Evolutionary conservation across 441 rosid genomes (phyloP), one percentile per base, ranked within the genome.

Genomic region (Dalechampia spathulata): DNA sequence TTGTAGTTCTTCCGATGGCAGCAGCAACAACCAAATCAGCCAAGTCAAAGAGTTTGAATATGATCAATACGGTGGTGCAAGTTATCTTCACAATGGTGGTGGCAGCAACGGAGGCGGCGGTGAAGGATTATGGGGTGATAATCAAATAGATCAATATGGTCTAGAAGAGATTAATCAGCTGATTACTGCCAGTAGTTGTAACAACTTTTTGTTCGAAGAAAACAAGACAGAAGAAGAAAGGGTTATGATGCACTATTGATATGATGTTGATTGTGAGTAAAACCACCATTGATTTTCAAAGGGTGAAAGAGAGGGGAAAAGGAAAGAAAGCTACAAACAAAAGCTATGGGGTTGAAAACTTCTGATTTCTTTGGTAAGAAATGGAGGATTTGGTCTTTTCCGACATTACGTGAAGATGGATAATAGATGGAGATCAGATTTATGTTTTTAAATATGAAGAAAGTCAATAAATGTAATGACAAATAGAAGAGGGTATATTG

Each of bases 131-230:
- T 78, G 73, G 70, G 75, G 34, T 32, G 71, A 64, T 34, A 66
- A 68, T 49, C 47, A 66, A 52, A 67, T 66, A 25, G 88, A 83
- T 25, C 43, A 39, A n/a, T 83, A 81, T 68, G 87, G 89, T 10
- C 53, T 87, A 44, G 96, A 91, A 64, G 95, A 87, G 74, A 85
- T 91, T 69, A 87, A 83, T 68, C 82, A 82, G 62, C 75, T 87
- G 1, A 73, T 87, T 57, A 76, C 79, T 62, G 66, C 61, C 55
- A 66, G 66, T 55, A 67, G 57, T 44, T 52, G 73, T 47, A 72
- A 62, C 64, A 77, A 51, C 73, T 72, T 80, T 64, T 70, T 80
- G 79, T 73, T 79, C 65, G 84, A 79, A 67, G 90, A 83, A 68
- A 80, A 55, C 78, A 85, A 78, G 77, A 71, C 67, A 16, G 23